A percentile compares a stretch with the other conserved stretches of the same genome.
phyloP scores from a whole-genome alignment of 2,329 filamentous ascomycete species.

The Aspergillus flavus region DNA sequence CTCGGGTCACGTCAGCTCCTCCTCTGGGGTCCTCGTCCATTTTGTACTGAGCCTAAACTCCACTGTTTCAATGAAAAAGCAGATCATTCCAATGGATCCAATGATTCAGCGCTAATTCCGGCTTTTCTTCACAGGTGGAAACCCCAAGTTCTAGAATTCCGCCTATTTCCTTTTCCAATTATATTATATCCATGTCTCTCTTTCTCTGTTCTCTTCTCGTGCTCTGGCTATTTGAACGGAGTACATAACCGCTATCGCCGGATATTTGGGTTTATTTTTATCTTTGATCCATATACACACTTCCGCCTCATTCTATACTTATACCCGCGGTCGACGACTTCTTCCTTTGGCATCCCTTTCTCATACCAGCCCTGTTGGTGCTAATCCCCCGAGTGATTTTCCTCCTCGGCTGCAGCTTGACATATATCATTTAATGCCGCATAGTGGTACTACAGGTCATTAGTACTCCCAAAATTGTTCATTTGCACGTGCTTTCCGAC shows the following conservation, averaged over 20 bases:
- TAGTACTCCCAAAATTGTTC: slow-evolving; percentile 9
- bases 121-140: slow-evolving; percentile 2
- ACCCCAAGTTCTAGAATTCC: slow-evolving; percentile 7
- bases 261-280: slow-evolving; percentile 4
- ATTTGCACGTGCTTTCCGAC: slow-evolving; percentile 10
- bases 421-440: slow-evolving; percentile 23
- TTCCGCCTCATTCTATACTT: neutral
- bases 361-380: slow-evolving; percentile 7
- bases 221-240: neutral
- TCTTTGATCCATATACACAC: neutral
- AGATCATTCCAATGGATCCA: neutral
- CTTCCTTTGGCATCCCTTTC: slow-evolving; percentile 11
- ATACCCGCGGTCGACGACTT: neutral
- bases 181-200: neutral
- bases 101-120: neutral
- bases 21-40: neutral
- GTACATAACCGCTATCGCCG: slow-evolving; percentile 7
- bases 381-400: slow-evolving; percentile 22
- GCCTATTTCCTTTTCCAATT: neutral
- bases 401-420: slow-evolving; percentile 13
- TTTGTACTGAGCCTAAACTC: neutral
- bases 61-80: neutral
- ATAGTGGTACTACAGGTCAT: slow-evolving; percentile 5
- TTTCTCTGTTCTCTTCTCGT: neutral
- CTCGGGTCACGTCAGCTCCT: slow-evolving; percentile 2